Evolutionary conservation across 164 flowering plant genomes (phyloP).

Genomic region (Echeveria elegans): DNA sequence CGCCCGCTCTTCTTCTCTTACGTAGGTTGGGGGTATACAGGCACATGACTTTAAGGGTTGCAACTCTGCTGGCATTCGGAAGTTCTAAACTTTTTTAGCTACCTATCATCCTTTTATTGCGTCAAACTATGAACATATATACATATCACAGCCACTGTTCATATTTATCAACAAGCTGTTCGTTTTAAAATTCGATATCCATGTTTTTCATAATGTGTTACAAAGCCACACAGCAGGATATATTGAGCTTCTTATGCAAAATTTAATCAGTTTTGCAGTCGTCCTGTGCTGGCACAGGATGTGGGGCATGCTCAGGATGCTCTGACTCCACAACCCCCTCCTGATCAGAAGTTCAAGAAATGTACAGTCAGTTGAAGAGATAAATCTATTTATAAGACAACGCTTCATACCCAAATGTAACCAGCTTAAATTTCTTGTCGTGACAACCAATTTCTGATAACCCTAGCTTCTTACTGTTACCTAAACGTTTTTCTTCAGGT

Average conservation of each 20-base stretch:
- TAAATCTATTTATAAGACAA: not conserved
- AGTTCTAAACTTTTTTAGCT: not conserved
- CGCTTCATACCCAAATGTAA: not conserved
- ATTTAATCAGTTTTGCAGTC: not conserved
- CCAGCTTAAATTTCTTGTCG: not conserved
- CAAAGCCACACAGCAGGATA: not conserved
- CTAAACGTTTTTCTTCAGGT: too few relatives aligned
- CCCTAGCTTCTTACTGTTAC: too few relatives aligned
- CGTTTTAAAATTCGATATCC: not conserved
- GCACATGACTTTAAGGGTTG: not conserved
- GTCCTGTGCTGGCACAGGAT: not conserved
- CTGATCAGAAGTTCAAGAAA: not conserved
- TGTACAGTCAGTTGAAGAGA: not conserved
- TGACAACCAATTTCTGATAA: too few relatives aligned
- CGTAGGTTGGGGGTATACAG: not conserved
- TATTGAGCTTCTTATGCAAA: not conserved
- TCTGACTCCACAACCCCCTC: slow-evolving; percentile 4
- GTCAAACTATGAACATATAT: not conserved
- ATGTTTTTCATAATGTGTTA: not conserved
- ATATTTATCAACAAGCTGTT: not conserved
- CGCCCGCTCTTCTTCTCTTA: not conserved
- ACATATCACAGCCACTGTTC: not conserved
- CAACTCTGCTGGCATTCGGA: not conserved
- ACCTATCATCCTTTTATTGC: not conserved
- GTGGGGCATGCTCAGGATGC: not conserved